phyloP scores from a whole-genome alignment of 306 rosid genomes.

The Psophocarpus tetragonolobus region DNA sequence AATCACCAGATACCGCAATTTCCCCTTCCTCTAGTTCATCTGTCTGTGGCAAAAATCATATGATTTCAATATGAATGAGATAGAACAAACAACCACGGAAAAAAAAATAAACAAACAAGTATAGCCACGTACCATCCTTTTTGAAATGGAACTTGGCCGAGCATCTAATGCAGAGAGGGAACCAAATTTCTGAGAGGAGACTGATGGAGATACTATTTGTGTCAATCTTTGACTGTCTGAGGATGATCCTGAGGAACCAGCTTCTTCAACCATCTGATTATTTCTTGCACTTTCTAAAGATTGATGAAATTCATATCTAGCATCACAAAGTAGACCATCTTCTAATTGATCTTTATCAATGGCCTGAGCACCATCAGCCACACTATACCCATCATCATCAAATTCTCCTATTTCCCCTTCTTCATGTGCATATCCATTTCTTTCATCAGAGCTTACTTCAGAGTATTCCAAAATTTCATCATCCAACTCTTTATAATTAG shows the following conservation, averaged over 20 bases:
- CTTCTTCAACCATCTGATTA: slow-evolving; percentile 62
- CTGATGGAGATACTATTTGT: slow-evolving; percentile 66
- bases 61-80: slow-evolving; percentile 42
- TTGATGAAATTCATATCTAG: slow-evolving; percentile 63
- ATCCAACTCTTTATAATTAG: slow-evolving; percentile 82
- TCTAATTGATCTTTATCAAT: slow-evolving; percentile 65
- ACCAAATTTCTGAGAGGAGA: slow-evolving; percentile 94
- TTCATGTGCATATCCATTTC: slow-evolving; percentile 77
- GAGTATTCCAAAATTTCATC: slow-evolving; percentile 83
- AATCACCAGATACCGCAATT: slow-evolving; percentile 87
- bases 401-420: slow-evolving; percentile 88
- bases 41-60: slow-evolving; percentile 53
- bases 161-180: slow-evolving; percentile 91
- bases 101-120: slow-evolving; percentile 26
- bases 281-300: slow-evolving; percentile 59
- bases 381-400: slow-evolving; percentile 85
- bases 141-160: slow-evolving; percentile 79
- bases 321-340: slow-evolving; percentile 65
- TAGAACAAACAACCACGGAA: slow-evolving; percentile 10
- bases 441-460: slow-evolving; percentile 95
- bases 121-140: slow-evolving; percentile 65
- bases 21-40: slow-evolving; percentile 98
- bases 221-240: slow-evolving; percentile 69
- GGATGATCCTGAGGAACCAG: slow-evolving; percentile 84
- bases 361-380: slow-evolving; percentile 67